A percentile compares a stretch with the other conserved stretches of the same genome.
phyloP scores from a whole-genome alignment of 2,329 filamentous ascomycete genomes.

The Bisporella sp. region DNA sequence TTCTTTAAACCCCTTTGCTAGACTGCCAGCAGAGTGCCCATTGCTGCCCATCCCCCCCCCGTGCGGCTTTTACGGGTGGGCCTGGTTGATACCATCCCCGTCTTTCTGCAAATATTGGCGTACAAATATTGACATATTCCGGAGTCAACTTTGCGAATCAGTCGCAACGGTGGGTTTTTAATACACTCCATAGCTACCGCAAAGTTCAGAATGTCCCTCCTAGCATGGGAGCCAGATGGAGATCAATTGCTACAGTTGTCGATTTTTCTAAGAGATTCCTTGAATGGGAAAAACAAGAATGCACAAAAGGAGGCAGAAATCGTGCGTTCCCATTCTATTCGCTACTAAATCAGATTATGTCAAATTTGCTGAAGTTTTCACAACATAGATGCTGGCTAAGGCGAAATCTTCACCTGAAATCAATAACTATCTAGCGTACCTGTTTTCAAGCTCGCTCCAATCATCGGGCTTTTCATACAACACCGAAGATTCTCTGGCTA shows the following conservation, averaged over 20 bases:
- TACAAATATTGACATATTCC: no score
- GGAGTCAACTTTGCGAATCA: no score
- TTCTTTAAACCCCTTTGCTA: no score
- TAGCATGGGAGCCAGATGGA: constrained; percentile 89
- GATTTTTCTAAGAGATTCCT: constrained; percentile 82
- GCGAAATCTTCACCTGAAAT: constrained; percentile 86
- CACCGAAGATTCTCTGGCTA: constrained; percentile 59
- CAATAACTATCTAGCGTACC: constrained; percentile 92
- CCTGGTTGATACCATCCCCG: no score
- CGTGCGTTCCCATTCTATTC: constrained; percentile 52
- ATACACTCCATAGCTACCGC: no score
- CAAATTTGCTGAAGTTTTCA: constrained; percentile 7
- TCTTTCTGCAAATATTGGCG: no score
- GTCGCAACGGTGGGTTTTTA: no score
- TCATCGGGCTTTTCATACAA: constrained; percentile 54
- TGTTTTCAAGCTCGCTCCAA: constrained; percentile 67
- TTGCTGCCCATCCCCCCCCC: no score
- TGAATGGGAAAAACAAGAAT: constrained; percentile 73
- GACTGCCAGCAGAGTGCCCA: no score
- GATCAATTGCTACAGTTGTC: constrained; percentile 86
- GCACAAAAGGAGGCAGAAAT: constrained; percentile 85
- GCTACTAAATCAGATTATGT: not conserved
- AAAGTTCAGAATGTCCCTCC: no score
- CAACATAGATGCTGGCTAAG: constrained; percentile 77
- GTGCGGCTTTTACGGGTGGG: no score